Percentiles rank a stretch among this genome's conserved stretches.
Conservation (phyloP, 2,329 filamentous ascomycete genomes). For the Aphanocladium album region DNA sequence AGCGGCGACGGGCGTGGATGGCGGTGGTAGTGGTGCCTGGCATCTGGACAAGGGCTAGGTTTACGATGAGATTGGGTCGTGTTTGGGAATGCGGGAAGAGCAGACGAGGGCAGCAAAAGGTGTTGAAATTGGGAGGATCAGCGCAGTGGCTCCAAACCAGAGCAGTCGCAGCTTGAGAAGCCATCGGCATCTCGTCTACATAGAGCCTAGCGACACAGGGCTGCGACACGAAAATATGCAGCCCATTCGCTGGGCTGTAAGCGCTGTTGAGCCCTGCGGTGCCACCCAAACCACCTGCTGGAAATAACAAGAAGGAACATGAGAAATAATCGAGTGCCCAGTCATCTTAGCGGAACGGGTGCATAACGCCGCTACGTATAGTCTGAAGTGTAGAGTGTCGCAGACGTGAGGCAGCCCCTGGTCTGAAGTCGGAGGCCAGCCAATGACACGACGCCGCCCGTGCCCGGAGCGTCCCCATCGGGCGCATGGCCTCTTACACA, state of each 20-base stretch:
- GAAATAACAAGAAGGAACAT: no score
- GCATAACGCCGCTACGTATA: not conserved
- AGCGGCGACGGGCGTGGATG: no score
- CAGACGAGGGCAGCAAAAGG: not conserved
- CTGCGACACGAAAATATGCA: no score
- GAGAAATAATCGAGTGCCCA: no score
- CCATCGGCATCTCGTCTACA: not conserved
- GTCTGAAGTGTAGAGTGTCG: not conserved
- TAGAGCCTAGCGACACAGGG: no score
- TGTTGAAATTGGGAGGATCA: slow-evolving; percentile 1
- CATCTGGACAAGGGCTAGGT: not conserved
- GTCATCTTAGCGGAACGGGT: no score
- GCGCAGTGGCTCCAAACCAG: slow-evolving; percentile 6
- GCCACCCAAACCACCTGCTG: no score
- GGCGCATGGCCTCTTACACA: slow-evolving; percentile 7
- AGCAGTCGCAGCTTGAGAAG: slow-evolving; percentile 9
- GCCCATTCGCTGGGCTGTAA: no score
- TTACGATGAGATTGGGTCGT: not conserved
- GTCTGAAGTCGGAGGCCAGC: not conserved
- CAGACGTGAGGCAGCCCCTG: slow-evolving; percentile 12
- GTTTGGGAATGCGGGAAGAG: not conserved
- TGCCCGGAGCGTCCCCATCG: not conserved
- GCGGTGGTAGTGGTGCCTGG: no score
- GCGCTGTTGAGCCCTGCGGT: no score
- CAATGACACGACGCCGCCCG: not conserved